Evolutionary conservation across 495 filamentous ascomycete genomes (phyloP), one percentile per base, ranked within the genome.

Genomic region (Ascodesmis nigricans): DNA sequence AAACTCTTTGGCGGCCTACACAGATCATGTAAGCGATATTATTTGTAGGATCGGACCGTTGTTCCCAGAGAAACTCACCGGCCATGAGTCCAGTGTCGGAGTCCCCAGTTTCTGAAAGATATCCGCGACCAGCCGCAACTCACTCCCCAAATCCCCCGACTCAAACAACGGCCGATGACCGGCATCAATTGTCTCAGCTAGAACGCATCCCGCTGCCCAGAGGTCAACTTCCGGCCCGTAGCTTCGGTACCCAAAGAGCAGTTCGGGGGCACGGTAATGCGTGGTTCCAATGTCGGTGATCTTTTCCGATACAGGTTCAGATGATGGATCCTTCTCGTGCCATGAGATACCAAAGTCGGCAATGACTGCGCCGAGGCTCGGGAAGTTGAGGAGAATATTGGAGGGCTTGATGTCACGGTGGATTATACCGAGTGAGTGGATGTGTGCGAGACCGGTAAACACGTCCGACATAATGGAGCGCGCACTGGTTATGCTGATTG

Each of bases 321-420:
- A 63, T 1, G 55, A 48, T 2, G 59, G 36, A 20, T 72, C 73
- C 6, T 58, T 31, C 1, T 57, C 50, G 39, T 72, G 67, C 76
- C 77, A 93, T 5, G 84, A 68, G 23, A 84, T 84, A 14, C 87
- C 87, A 57, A 97, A 95, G 55, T 97, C 87, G 10, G 75, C 69
- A 13, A 97, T 59, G 31, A 70, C 73, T 3, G 77, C 76, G 0
- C 15, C 7, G 1, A 78, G 75, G n/a, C 61, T 52, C 0, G 63
- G 57, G 1, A 69, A 67, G 24, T 65, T 53, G 40, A 95, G 63
- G 23, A 95, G 59, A 31, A 97, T 66, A 43, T 91, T 90, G 1
- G 79, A 75, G 4, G 87, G 83, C 50, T 97, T 97, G 49, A 97
- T 62, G 48, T 97, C 87, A 19, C 87, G 71, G 53, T 97, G 87